Percentiles rank a stretch among this genome's conserved stretches.
Conservation (phyloP, 2,329 filamentous ascomycete genomes). For the Nemania abortiva region DNA sequence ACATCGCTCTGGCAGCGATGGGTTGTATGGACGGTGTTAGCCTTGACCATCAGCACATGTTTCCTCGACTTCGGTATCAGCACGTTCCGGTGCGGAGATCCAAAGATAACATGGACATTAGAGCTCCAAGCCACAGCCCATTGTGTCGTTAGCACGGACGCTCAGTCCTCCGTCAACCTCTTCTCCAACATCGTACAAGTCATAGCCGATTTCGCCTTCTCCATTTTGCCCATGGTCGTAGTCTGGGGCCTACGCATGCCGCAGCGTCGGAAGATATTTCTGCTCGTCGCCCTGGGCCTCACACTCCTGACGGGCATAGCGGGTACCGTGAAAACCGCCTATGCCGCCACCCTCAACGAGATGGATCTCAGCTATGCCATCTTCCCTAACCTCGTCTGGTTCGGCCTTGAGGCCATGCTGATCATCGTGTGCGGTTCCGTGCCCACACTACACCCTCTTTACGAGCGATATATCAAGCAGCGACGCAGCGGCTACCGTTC, state of each 20-base stretch:
- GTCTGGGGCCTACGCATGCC: not conserved
- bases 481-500: not conserved
- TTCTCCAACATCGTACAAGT: not conserved
- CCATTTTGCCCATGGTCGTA: not conserved
- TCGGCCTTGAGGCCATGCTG: not conserved
- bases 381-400: not conserved
- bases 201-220: not conserved
- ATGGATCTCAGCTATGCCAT: not conserved
- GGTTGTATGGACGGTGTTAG: not conserved
- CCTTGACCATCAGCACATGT: not conserved
- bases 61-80: not conserved
- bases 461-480: not conserved
- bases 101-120: not conserved
- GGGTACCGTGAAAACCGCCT: not conserved
- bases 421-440: conserved; percentile 1
- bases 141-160: not conserved
- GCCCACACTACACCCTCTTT: not conserved
- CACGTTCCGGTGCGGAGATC: not conserved
- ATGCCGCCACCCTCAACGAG: not conserved
- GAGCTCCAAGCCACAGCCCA: not conserved
- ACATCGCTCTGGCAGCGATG: not conserved
- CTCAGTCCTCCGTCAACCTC: not conserved
- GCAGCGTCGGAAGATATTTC: not conserved
- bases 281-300: not conserved
- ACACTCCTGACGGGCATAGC: not conserved